These are phyloP conservation scores for Clonostachys solani DNA, from an alignment of 2,329 filamentous ascomycete species.

Conservation along the genomic window DNA sequence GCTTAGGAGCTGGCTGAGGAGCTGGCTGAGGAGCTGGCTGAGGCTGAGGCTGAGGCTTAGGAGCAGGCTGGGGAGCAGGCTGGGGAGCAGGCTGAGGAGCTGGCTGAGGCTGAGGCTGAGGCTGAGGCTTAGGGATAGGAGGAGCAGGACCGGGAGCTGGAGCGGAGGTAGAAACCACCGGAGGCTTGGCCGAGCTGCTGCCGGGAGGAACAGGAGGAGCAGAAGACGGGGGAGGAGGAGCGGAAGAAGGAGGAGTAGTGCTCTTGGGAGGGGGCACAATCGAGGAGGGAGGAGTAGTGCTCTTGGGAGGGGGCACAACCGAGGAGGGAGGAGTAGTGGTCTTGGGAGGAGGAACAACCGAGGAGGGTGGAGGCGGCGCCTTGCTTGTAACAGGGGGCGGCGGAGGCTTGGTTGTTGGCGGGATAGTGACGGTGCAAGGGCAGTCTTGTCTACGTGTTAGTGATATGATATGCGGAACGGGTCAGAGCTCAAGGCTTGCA, in stretches of 20 bases:
- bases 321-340: conserved; percentile 6
- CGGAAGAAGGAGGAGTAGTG: conserved; percentile 2
- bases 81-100: neutral
- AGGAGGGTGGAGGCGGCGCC: conserved; percentile 7
- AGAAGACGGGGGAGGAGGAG: conserved; percentile 8
- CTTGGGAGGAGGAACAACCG: conserved; percentile 7
- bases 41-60: conserved; percentile 3
- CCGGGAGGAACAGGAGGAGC: conserved; percentile 5
- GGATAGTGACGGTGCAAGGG: conserved; percentile 36
- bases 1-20: conserved; percentile 4
- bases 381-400: neutral
- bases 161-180: neutral
- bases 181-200: neutral
- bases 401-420: neutral
- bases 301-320: neutral
- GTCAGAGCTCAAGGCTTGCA: too few species aligned
- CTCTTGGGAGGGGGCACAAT: too few species aligned
- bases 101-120: conserved; percentile 9
- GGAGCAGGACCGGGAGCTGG: conserved; percentile 7
- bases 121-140: conserved; percentile 3
- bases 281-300: conserved; percentile 3
- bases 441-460: conserved; percentile 31
- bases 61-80: conserved; percentile 2
- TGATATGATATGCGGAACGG: neutral
- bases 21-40: conserved; percentile 12